Base-by-base conservation (phyloP, 768 basidiomycete genomes). In the Dictyophora rubrovolvata region DNA sequence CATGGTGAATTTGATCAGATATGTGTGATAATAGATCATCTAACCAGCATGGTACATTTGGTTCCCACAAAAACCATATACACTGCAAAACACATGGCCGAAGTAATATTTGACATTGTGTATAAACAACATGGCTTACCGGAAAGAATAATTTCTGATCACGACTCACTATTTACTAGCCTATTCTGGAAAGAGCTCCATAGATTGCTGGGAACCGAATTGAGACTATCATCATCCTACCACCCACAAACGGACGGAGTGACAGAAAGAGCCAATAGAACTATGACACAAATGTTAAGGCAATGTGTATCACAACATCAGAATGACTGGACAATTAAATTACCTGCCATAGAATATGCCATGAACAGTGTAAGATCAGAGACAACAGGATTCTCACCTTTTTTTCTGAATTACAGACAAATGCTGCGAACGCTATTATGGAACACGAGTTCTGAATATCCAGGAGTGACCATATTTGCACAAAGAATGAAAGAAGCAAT, bases 91-190 rank as follows among this genome's bases (percentile, higher is more conserved):
- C 69, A 77, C 0, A 55, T 79, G 0, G 74, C 75, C 0, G 68
- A 75, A 42, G 12, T 75, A 0, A 63, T 76, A 23, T 74, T 75
- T 47, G 65, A 65, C 0, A 46, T 69, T 2, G 64, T 77, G 0
- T 76, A 75, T 34, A 72, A 71, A 12, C 62, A 65, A 0, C 75
- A 78, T 57, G 76, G 77, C 0, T 55, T 78, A 0, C 77, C 74
- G 0, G 57, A 62, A 1, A 22, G 56, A 0, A 71, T 76, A 33
- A 63, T 76, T 16, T 67, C 64, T 10, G 70, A 74, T 55, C 59
- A 71, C 11, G 69, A 73, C 53, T 61, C 65, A 0, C 61, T 69
- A 6, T 75, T 75, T 61, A 67, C 71, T 0, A 68, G 66, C 0
- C 5, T n/a, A 0, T 75, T 75, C 64, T 75, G 74, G 75, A 53